These are phyloP conservation scores for Alternaria viburni DNA, from an alignment of 2,329 filamentous ascomycete genomes.

Conservation along the genomic window DNA sequence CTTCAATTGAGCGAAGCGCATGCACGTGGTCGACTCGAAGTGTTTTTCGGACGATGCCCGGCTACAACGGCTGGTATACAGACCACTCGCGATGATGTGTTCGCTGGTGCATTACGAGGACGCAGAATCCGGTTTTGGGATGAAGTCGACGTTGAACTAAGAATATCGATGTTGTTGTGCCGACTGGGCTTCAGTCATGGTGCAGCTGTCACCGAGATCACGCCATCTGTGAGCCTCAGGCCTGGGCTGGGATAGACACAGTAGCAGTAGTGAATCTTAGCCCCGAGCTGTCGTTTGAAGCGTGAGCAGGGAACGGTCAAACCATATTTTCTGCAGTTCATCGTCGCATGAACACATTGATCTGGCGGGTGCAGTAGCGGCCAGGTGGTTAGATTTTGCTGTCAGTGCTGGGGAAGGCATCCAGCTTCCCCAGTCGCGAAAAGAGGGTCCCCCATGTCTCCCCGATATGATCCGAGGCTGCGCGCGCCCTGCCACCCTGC, in stretches of 20 bases:
- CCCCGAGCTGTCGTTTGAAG: background rate
- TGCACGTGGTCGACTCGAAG: background rate
- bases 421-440: background rate
- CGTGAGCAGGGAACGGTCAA: background rate
- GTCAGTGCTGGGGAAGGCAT: background rate
- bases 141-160: background rate
- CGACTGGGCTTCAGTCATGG: background rate
- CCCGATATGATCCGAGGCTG: constrained; percentile 1
- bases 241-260: background rate
- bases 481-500: background rate
- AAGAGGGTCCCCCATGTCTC: background rate
- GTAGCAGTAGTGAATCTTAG: background rate
- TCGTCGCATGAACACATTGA: background rate
- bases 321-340: background rate
- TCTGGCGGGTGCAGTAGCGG: background rate
- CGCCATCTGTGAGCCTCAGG: background rate
- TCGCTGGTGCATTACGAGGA: background rate
- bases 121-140: background rate
- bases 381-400: background rate
- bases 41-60: background rate
- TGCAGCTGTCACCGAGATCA: constrained; percentile 1
- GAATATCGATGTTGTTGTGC: background rate
- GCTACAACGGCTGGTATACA: background rate
- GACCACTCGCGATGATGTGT: background rate
- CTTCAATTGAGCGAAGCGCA: background rate